Conservation (phyloP, 805 yeast genomes). For the Saccharomycopsis oosterbeekiorum region DNA sequence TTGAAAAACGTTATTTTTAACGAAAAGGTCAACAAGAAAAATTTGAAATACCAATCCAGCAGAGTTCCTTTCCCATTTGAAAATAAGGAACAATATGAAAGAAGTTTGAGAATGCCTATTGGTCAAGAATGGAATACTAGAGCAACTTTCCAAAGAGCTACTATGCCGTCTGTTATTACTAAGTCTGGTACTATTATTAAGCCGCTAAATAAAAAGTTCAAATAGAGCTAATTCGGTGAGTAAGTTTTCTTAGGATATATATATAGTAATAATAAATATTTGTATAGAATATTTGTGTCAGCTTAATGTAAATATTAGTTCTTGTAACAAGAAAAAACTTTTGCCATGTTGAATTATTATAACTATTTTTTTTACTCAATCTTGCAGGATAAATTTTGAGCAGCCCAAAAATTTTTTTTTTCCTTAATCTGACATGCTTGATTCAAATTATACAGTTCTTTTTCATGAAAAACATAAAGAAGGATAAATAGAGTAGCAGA, state of each 20-base stretch:
- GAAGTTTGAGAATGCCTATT: constrained; percentile 88
- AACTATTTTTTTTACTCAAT: background rate
- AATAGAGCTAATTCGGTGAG: background rate
- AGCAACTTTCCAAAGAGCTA: constrained; percentile 74
- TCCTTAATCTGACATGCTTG: background rate
- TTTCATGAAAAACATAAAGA: background rate
- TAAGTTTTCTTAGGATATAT: background rate
- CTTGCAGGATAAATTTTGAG: background rate
- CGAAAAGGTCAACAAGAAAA: constrained; percentile 78
- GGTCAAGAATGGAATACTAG: constrained; percentile 95
- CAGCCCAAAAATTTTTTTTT: background rate
- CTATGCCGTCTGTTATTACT: constrained; percentile 80
- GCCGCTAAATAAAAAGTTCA: constrained; percentile 47
- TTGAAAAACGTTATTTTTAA: constrained; percentile 79
- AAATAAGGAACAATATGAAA: constrained; percentile 87
- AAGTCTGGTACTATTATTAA: constrained; percentile 86
- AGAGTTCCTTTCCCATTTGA: constrained; percentile 96
- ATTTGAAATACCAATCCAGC: constrained; percentile 72
- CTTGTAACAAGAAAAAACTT: background rate
- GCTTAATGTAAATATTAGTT: background rate
- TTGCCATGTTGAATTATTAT: background rate
- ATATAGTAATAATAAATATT: too few species aligned
- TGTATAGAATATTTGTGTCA: background rate
- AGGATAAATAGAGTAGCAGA: background rate
- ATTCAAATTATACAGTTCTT: background rate